phyloP scores from a whole-genome alignment of 768 basidiomycete species.

The Postia placenta region DNA sequence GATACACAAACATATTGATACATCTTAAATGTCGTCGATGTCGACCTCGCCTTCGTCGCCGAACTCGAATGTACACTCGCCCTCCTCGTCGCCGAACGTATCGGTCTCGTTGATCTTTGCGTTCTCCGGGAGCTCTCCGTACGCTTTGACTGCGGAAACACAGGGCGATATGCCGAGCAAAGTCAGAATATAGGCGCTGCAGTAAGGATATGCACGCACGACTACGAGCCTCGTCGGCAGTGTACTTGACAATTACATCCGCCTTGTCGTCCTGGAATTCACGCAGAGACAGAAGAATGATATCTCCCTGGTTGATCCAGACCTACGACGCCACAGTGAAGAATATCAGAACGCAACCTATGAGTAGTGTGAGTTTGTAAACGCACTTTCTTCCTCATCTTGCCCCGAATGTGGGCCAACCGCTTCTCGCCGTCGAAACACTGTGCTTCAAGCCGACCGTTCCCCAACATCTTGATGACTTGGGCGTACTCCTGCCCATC shows the following conservation, averaged over 20 bases:
- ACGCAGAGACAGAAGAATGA: constrained; percentile 88
- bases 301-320: constrained; percentile 99
- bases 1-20: constrained; percentile 19
- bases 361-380: not conserved
- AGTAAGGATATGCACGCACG: constrained; percentile 32
- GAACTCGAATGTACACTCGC: constrained; percentile 86
- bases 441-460: constrained; percentile 91
- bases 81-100: constrained; percentile 85
- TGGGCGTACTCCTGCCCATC: constrained; percentile 99
- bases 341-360: not conserved
- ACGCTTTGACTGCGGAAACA: constrained; percentile 72
- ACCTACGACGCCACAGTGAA: constrained; percentile 47
- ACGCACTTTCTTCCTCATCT: constrained; percentile 97
- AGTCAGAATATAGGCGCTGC: constrained; percentile 1
- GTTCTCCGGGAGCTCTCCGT: constrained; percentile 94
- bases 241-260: constrained; percentile 99
- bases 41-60: constrained; percentile 86
- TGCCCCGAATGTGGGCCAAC: constrained; percentile 95
- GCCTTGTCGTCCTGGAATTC: constrained; percentile 99
- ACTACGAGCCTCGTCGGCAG: constrained; percentile 89
- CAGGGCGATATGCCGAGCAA: not conserved
- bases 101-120: constrained; percentile 98
- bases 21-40: constrained; percentile 78
- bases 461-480: constrained; percentile 97
- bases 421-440: constrained; percentile 99